Percentiles rank a stretch among this genome's conserved stretches.
Conservation (phyloP, 169 alveolate genomes). For the Plasmodium gallinaceum region DNA sequence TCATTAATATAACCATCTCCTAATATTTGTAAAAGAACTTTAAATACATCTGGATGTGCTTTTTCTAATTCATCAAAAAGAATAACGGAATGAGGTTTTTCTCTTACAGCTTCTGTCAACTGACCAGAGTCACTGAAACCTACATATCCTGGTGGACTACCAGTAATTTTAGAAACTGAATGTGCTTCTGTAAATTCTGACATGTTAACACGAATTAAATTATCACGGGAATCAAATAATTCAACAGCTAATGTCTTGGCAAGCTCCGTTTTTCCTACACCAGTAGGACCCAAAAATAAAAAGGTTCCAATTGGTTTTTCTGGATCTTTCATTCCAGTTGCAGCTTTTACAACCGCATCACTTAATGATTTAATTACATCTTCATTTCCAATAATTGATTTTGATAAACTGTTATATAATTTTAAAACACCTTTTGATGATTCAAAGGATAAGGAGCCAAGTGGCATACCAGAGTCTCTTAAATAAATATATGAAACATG, state of each 20-base stretch:
- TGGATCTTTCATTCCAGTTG: conserved; percentile 74
- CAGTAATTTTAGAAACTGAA: conserved; percentile 81
- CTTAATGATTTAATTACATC: conserved; percentile 82
- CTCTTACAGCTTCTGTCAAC: conserved; percentile 84
- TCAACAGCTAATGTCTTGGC: conserved; percentile 75
- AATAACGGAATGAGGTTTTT: conserved; percentile 78
- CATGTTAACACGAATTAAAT: conserved; percentile 78
- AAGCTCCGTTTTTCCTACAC: conserved; percentile 80
- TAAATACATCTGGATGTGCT: conserved; percentile 76
- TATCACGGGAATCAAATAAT: conserved; percentile 64
- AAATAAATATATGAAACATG: conserved; percentile 74
- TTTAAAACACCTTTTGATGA: conserved; percentile 78
- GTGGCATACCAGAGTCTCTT: conserved; percentile 79
- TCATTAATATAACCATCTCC: conserved; percentile 78
- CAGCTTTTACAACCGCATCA: conserved; percentile 81
- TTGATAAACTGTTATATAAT: conserved; percentile 80
- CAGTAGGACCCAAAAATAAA: conserved; percentile 80
- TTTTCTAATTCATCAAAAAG: conserved; percentile 77
- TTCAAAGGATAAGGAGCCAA: conserved; percentile 70
- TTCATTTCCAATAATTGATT: conserved; percentile 84
- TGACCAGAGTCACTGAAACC: conserved; percentile 87
- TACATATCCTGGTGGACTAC: conserved; percentile 88
- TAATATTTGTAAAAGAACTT: conserved; percentile 71
- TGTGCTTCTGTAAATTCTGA: conserved; percentile 84
- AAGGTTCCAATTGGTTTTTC: conserved; percentile 80